Evolutionary conservation across 495 filamentous ascomycete species (phyloP), one percentile per base, ranked within the genome.

Genomic region (Tuber umbilicatum): DNA sequence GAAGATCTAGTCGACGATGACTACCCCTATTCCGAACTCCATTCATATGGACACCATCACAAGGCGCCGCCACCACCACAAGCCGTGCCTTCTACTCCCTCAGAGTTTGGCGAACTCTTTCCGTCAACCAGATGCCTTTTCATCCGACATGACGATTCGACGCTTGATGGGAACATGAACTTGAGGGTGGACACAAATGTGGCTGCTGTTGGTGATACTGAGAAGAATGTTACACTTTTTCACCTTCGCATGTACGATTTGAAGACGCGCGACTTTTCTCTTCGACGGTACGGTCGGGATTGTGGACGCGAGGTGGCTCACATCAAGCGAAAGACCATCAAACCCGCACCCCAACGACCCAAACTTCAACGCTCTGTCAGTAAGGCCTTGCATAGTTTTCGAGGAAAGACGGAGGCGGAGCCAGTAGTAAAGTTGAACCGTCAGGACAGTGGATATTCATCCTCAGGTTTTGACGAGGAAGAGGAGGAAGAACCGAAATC

Each of bases 181-280:
- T 87, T 99, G 72, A 90, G 94, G 64, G 87, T 99, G 70, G 94
- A 97, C 82, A 93, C 93, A 23, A 86, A 91, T 73, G 88, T 93
- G 60, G 84, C 85, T 45, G 85, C 83, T 69, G 73, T 73, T 21
- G 78, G 78, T 38, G 76, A 81, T 55, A 35, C 73, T 70, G 86
- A 87, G 19, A 89, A 88, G 77, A 89, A 90, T 70, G 88, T 97
- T 55, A 95, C 92, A 68, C 89, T 99, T 64, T 98, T 97, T 84
- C 94, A 99, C 84, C 86, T 98, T 64, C 91, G 94, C 76, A 97
- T 99, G 94, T 90, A 97, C 80, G 94, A 97, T 83, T 85, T 99
- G 78, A 89, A 89, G 81, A 88, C 89, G 75, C 89, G 95, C 41
- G 91, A 97, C 77, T 97, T 96, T 84, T 97, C 95, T 6, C 87